phyloP scores from a whole-genome alignment of 2,329 filamentous ascomycete species.

The Fonsecaea multimorphosa region DNA sequence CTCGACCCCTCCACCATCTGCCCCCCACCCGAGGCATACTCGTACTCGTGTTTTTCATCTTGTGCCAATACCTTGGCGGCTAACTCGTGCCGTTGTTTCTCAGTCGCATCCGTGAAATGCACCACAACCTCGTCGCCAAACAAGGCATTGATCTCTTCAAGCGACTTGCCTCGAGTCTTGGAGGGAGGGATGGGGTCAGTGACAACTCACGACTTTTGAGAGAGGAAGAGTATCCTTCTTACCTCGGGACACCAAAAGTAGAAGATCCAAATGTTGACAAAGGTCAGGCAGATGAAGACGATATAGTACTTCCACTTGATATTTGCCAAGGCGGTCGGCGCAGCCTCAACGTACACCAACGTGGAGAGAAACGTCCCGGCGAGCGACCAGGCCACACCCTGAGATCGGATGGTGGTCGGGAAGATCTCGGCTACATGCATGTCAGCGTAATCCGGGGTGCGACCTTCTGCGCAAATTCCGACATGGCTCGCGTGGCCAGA shows the following conservation, averaged over 20 bases:
- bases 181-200: not conserved
- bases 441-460: conserved; percentile 22
- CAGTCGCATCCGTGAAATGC: conserved; percentile 41
- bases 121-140: conserved; percentile 34
- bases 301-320: conserved; percentile 46
- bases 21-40: conserved; percentile 16
- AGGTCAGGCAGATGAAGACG: conserved; percentile 52
- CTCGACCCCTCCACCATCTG: conserved; percentile 8
- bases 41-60: conserved; percentile 28
- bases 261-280: conserved; percentile 31
- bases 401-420: conserved; percentile 36
- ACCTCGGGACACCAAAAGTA: conserved; percentile 50
- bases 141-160: conserved; percentile 37
- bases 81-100: conserved; percentile 40
- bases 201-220: too few species aligned
- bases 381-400: conserved; percentile 34
- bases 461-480: conserved; percentile 11
- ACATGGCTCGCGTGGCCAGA: not conserved
- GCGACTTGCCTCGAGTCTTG: conserved; percentile 31
- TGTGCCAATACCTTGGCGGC: conserved; percentile 28
- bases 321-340: conserved; percentile 43
- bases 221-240: conserved; percentile 28
- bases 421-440: conserved; percentile 35
- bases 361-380: conserved; percentile 33
- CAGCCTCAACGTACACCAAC: conserved; percentile 32